Base-by-base conservation (phyloP, 1,284 basidiomycete species). In the Papiliotrema terrestris region DNA sequence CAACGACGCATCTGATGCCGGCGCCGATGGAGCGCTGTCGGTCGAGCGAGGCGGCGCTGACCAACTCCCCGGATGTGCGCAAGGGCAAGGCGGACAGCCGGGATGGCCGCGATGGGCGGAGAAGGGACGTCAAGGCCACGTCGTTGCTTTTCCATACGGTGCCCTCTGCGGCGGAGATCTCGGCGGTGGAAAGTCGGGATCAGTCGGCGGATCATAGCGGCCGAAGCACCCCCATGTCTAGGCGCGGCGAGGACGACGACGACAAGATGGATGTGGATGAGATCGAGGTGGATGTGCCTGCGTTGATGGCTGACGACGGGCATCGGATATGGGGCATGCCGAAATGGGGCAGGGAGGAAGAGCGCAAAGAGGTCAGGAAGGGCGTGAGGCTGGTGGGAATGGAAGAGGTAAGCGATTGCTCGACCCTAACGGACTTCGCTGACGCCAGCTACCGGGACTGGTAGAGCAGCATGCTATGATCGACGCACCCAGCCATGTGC, bases 291-390 rank as follows among this genome's bases (percentile, higher is more conserved):
- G 60, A 56, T 29, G 45, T 57, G 11, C 56, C 22, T 17, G 51
- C 8, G 47, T 19, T 44, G 45, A 44, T 50, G 15, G 50, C 32
- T n/a, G 54, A 58, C 41, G 48, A 47, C 4, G 55, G 59, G 46
- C 62, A 60, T 15, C 56, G 51, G 35, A 58, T 75, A 2, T 73
- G 72, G 72, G 73, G 73, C 8, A 74, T 75, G 73, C 69, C 71
- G 2, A 69, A 67, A 46, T 75, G 73, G 73, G 73, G 73, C 11
- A 62, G 66, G 26, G 73, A 74, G 48, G 61, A 65, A 19, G 71
- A 74, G 49, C 56, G 73, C 25, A 66, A 63, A 17, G 67, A 71
- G 45, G 68, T 75, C 19, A 58, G 72, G 45, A 66, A 65, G 37
- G 73, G 73, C 22, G 73, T 75, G 22, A 61, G 73, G 29, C 62